A percentile compares a stretch with the other conserved stretches of the same genome.
Conservation (phyloP, 768 basidiomycete species). For the Rhodotorula taiwanensis region DNA sequence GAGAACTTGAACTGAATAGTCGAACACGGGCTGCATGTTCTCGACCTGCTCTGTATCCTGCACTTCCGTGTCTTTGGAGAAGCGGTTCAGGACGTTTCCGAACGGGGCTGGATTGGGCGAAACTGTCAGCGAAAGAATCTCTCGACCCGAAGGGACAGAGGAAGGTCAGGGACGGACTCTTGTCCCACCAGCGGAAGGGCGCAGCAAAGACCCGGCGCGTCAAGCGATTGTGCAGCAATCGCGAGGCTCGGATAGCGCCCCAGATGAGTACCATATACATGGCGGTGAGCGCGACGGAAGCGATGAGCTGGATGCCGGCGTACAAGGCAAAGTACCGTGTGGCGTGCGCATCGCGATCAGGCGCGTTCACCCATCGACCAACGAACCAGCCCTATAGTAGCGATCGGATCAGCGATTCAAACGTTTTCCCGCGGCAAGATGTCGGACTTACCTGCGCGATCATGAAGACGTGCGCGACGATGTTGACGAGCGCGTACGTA, state of each 20-base stretch:
- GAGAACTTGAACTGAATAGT: conserved; percentile 40
- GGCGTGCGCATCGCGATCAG: conserved; percentile 7
- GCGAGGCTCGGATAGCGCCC: conserved; percentile 22
- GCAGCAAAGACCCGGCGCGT: conserved; percentile 21
- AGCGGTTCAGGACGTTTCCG: conserved; percentile 23
- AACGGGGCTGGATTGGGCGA: conserved; percentile 3
- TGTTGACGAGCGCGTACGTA: conserved; percentile 20
- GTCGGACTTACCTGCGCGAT: conserved; percentile 31
- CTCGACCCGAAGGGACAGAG: neutral
- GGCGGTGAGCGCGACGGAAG: conserved; percentile 21
- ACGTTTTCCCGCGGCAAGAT: no score
- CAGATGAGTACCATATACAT: conserved; percentile 34
- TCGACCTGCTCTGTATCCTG: conserved; percentile 35
- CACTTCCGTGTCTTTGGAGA: conserved; percentile 30
- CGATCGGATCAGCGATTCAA: neutral
- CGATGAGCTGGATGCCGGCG: conserved; percentile 27
- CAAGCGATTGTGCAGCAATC: conserved; percentile 13
- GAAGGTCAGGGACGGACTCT: neutral
- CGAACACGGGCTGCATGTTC: conserved; percentile 26
- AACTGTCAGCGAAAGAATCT: neutral
- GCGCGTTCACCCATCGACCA: conserved; percentile 25
- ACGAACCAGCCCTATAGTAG: conserved; percentile 27
- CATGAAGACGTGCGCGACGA: conserved; percentile 33
- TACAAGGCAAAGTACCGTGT: conserved; percentile 19
- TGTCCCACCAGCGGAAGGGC: conserved; percentile 32